phyloP scores from a whole-genome alignment of 2,329 filamentous ascomycete genomes.

The Aspergillus flavus region DNA sequence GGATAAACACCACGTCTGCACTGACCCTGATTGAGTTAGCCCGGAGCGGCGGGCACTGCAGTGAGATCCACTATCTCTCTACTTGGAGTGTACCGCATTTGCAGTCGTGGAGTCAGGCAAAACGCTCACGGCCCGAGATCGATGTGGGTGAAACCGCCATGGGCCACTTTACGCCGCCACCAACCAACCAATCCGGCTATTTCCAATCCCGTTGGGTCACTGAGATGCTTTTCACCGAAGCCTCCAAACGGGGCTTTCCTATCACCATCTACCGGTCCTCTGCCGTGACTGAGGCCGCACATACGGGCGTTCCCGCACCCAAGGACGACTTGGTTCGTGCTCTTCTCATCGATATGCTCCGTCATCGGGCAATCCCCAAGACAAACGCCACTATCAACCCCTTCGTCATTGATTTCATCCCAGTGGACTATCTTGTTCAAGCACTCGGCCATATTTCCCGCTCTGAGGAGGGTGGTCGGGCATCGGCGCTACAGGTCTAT shows the following conservation, averaged over 20 bases:
- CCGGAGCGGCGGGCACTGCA: background rate
- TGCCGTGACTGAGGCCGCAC: background rate
- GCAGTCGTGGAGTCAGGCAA: constrained; percentile 2
- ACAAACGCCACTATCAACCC: background rate
- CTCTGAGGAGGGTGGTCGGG: background rate
- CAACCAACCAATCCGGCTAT: background rate
- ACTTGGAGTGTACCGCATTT: constrained; percentile 9
- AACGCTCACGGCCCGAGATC: background rate
- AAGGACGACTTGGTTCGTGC: constrained; percentile 5
- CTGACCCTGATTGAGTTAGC: constrained; percentile 4
- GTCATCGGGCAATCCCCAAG: background rate
- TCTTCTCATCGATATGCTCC: constrained; percentile 3
- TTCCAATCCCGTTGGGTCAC: constrained; percentile 8
- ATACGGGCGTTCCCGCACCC: background rate
- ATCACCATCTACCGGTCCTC: constrained; percentile 9
- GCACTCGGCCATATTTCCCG: background rate
- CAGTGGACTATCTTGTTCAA: constrained; percentile 2
- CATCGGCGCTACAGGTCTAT: background rate
- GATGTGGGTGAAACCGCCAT: background rate
- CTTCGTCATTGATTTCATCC: constrained; percentile 6
- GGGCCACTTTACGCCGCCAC: background rate
- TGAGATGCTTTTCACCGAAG: background rate
- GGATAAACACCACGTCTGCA: background rate
- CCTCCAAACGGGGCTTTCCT: constrained; percentile 4
- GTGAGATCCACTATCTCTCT: constrained; percentile 6